Base-by-base conservation (phyloP, 148 eudicot genomes). In the Chenopodium formosanum region DNA sequence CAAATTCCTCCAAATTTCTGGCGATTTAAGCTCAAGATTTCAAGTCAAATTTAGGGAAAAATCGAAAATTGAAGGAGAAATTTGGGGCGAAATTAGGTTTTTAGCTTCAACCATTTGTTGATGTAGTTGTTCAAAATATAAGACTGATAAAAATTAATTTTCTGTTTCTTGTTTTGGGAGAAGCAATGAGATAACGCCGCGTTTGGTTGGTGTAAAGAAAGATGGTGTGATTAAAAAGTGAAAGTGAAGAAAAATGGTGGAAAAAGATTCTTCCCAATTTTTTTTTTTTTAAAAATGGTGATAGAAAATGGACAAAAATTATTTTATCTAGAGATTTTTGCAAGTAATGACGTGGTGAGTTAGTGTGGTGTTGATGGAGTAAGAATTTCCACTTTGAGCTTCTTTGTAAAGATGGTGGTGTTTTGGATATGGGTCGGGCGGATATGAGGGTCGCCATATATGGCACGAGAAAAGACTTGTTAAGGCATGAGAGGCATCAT, bases 151-250 rank as follows among this genome's bases (percentile, higher is more conserved):
- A 53, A 68, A 29, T 68, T 48, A 19, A 53, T 32, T 40, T 63
- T 79, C 47, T 70, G 71, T 78, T 5, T 31, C 10, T 31, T 31
- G 11, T 73, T 31, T 73, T 48, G 56, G 73, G 48, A 9, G 67
- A 79, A 22, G 17, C 46, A 25, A 56, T 32, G 32, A 40, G 67
- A 56, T 79, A 79, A 79, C 32, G 53, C 68, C 82, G 76, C 60
- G 68, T 79, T 70, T 79, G 76, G 82, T 79, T 79, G 82, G 82
- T 79, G 69, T 48, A 13, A 17, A 13, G 58, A 78, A 17, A 13
- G 58, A 78, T 66, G 79, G 56, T 78, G 80, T 70, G 73, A 34
- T 71, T 31, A 1, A 58, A 70, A 71, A 34, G 12, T 40, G 11
- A 29, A 16, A 70, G 53, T 32, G 65, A 32, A 44, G 53, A 50